These are phyloP conservation scores for Onygenales sp. DNA, from an alignment of 2,329 filamentous ascomycete genomes.

Conservation along the genomic window DNA sequence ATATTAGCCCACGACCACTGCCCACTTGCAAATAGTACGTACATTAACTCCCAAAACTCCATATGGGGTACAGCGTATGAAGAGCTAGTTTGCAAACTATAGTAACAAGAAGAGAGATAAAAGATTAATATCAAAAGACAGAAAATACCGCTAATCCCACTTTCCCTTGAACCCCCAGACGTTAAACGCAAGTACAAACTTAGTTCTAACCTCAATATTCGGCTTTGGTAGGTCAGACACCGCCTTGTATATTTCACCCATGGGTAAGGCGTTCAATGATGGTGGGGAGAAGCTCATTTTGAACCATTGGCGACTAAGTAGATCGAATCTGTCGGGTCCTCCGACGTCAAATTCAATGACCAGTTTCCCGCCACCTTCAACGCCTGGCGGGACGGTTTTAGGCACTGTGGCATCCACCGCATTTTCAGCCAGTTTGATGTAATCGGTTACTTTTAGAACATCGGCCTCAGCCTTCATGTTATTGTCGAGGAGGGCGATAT, in stretches of 20 bases:
- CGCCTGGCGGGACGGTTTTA: neutral
- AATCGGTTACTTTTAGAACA: neutral
- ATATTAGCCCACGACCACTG: no score
- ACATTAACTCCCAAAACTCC: no score
- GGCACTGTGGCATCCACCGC: neutral
- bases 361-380: slow-evolving; percentile 1
- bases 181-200: slow-evolving; percentile 1
- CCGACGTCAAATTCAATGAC: slow-evolving; percentile 3
- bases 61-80: no score
- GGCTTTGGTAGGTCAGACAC: neutral
- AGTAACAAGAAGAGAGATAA: neutral
- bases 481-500: slow-evolving; percentile 2
- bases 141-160: neutral
- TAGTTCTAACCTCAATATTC: slow-evolving; percentile 1
- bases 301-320: neutral
- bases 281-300: slow-evolving; percentile 1
- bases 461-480: neutral
- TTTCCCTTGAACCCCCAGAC: slow-evolving; percentile 1
- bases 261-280: neutral
- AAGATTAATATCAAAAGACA: neutral
- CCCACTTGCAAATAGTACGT: no score
- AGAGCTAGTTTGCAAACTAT: neutral
- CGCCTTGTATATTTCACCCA: slow-evolving; percentile 2
- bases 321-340: slow-evolving; percentile 1
- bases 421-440: slow-evolving; percentile 3